A percentile compares a stretch with the other conserved stretches of the same genome.
Conservation (phyloP, 139 green algal genomes). For the Micractinium sp. region DNA sequence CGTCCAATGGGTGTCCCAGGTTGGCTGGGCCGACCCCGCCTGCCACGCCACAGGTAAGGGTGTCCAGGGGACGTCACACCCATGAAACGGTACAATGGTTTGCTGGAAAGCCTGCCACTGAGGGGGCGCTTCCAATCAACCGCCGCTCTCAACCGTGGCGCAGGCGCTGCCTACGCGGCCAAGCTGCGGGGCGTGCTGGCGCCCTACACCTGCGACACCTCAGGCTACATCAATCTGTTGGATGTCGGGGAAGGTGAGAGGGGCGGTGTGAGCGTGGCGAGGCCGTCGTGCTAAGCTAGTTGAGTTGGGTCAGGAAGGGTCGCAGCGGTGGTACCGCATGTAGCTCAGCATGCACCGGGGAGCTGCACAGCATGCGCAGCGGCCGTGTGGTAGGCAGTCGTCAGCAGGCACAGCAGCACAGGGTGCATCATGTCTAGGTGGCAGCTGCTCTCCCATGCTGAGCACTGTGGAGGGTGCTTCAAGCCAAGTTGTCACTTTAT, state of each 20-base stretch:
- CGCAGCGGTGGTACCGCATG: no score
- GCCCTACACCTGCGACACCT: background rate
- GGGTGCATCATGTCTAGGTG: no score
- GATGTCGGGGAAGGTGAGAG: slow-evolving; percentile 7
- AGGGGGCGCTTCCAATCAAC: no score
- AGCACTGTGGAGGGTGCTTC: background rate
- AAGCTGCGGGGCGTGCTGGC: background rate
- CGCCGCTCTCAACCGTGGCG: no score
- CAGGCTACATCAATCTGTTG: background rate
- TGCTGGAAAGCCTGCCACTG: no score
- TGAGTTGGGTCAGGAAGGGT: background rate
- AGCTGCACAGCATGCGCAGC: no score
- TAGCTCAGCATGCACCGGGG: no score
- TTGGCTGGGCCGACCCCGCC: background rate
- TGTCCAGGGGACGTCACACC: no score
- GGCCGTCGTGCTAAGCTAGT: background rate
- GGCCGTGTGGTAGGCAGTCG: no score
- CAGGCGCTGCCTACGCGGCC: background rate
- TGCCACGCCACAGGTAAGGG: background rate
- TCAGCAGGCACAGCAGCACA: no score
- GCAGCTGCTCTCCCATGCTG: no score
- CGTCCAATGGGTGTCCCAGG: slow-evolving; percentile 5
- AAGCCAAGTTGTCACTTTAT: background rate
- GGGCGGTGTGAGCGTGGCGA: background rate
- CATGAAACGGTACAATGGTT: no score